These are phyloP conservation scores for Stylonectria norvegica DNA, from an alignment of 2,329 filamentous ascomycete species.

Conservation along the genomic window DNA sequence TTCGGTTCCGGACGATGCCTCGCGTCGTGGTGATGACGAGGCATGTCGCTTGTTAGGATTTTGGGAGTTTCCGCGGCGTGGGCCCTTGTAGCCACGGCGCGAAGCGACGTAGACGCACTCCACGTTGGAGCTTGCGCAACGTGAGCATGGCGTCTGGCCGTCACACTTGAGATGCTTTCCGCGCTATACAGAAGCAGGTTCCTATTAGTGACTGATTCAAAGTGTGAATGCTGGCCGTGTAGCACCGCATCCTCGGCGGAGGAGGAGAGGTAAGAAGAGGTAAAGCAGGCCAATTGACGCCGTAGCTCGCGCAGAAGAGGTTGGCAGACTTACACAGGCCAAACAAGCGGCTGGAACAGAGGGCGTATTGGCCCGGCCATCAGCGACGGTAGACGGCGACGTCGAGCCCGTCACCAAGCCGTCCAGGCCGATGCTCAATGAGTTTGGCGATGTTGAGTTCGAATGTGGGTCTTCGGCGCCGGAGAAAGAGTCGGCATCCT, in stretches of 20 bases:
- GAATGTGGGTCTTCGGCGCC: conserved; percentile 16
- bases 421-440: conserved; percentile 12
- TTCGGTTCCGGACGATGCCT: conserved; percentile 14
- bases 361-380: conserved; percentile 31
- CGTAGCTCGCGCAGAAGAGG: too few relatives aligned
- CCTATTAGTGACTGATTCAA: conserved; percentile 6
- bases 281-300: too few relatives aligned
- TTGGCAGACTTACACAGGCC: conserved; percentile 51
- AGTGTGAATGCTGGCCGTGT: too few relatives aligned
- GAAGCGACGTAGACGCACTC: conserved; percentile 72
- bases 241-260: too few relatives aligned
- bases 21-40: conserved; percentile 35
- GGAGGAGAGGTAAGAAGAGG: too few relatives aligned
- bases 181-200: conserved; percentile 38
- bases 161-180: conserved; percentile 74
- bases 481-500: conserved; percentile 14
- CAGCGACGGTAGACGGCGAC: conserved; percentile 18
- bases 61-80: conserved; percentile 35
- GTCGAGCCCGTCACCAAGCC: conserved; percentile 13
- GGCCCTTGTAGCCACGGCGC: conserved; percentile 69
- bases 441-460: conserved; percentile 25
- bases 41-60: conserved; percentile 51
- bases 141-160: conserved; percentile 64
- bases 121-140: conserved; percentile 56
- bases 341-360: conserved; percentile 51